Evolutionary conservation across 345 rosid species (phyloP), one percentile per base, ranked within the genome.

Genomic region (Eucalyptus curtisii): DNA sequence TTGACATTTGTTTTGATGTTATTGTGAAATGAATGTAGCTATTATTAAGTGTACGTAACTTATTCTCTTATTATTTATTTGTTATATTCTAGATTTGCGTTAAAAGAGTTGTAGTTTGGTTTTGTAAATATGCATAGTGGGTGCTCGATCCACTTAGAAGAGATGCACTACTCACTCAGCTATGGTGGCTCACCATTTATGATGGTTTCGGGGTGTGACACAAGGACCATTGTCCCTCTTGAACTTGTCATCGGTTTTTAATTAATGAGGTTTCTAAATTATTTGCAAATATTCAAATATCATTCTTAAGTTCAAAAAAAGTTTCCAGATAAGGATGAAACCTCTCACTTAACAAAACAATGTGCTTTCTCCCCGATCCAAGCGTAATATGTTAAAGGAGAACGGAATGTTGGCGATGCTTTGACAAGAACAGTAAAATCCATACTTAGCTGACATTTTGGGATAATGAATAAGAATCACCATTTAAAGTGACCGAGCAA

Each of bases 111-210:
- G 8, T 6, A 50, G 4, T 50, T 50, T 50, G 22, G 4, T 50
- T 50, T 50, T 50, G 4, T 50, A 50, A 50, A 50, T 6, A 50
- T 50, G 2, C 1, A 50, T 17, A 16, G 53, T 50, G 8, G 20
- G 22, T 50, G 20, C 8, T 50, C 2, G 4, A 50, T 50, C 20
- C 3, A 4, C 4, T 50, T 16, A 50, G 8, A 16, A 50, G 0
- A 0, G 20, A 50, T 6, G 8, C 2, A 50, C 3, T 50, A 49
- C 52, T 49, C 3, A 49, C 52, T 49, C 1, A 49, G 53, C 3
- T 6, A 3, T 49, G 0, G 53, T 49, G 15, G 8, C 8, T 50
- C n/a, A n/a, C n/a, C n/a, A n/a, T n/a, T n/a, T n/a, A n/a, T n/a
- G n/a, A n/a, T n/a, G n/a, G n/a, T n/a, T n/a, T n/a, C n/a, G n/a